A percentile compares a stretch with the other conserved stretches of the same genome.
Conservation (phyloP, 805 yeast genomes). For the Starmerella etchellsii region DNA sequence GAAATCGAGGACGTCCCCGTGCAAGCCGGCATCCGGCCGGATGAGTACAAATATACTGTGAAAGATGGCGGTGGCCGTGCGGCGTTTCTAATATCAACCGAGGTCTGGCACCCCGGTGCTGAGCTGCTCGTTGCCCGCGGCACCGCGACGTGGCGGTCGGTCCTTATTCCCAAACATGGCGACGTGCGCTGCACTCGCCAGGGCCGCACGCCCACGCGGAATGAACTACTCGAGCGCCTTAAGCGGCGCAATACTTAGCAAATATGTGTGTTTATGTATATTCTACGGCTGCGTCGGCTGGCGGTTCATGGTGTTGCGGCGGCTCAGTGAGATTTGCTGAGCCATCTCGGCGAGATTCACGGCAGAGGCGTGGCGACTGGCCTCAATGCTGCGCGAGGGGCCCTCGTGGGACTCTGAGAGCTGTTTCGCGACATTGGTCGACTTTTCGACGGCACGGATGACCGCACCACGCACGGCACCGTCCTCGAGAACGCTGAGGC, state of each 20-base stretch:
- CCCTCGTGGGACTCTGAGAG: slow-evolving; percentile 12
- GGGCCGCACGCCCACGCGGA: neutral
- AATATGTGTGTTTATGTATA: too few species aligned
- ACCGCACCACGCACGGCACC: slow-evolving; percentile 78
- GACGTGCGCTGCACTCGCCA: neutral
- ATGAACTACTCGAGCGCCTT: neutral
- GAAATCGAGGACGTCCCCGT: slow-evolving; percentile 2
- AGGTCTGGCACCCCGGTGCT: neutral
- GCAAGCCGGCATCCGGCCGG: neutral
- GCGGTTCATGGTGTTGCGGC: slow-evolving; percentile 20
- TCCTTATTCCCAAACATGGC: slow-evolving; percentile 3
- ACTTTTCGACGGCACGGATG: slow-evolving; percentile 79
- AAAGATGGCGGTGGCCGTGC: slow-evolving; percentile 8
- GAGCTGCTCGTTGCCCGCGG: neutral
- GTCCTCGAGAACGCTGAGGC: slow-evolving; percentile 83
- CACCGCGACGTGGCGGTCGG: slow-evolving; percentile 13
- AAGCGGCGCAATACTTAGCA: too few species aligned
- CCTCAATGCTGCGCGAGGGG: slow-evolving; percentile 15
- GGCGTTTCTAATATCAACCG: slow-evolving; percentile 4
- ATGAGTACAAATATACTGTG: slow-evolving; percentile 11
- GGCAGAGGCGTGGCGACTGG: slow-evolving; percentile 17
- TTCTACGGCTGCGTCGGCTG: slow-evolving; percentile 17
- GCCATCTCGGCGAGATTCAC: slow-evolving; percentile 23
- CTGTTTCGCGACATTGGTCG: slow-evolving; percentile 59
- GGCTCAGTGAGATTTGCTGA: slow-evolving; percentile 22